phyloP scores from a whole-genome alignment of 768 basidiomycete genomes.

The Tubosaeta brunneosetosa region DNA sequence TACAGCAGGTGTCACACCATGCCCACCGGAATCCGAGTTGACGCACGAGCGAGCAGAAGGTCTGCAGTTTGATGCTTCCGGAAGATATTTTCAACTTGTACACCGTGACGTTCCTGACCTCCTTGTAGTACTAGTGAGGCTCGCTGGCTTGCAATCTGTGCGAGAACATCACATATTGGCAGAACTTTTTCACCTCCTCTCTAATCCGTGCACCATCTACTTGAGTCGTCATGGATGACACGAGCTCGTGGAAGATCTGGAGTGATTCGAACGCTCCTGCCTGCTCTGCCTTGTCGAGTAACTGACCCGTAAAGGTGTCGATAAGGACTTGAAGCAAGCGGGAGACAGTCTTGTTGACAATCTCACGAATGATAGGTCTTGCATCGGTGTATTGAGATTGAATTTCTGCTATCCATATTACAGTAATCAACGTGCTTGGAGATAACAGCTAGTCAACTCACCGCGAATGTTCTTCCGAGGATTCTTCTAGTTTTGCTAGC shows the following conservation, averaged over 20 bases:
- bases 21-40: not conserved
- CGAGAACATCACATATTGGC: not conserved
- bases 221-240: too few relatives aligned
- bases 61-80: not conserved
- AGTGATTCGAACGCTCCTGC: not conserved
- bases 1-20: too few relatives aligned
- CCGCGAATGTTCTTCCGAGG: not conserved
- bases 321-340: not conserved
- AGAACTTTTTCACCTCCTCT: not conserved
- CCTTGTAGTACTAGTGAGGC: too few relatives aligned
- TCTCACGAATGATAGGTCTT: not conserved
- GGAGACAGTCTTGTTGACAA: not conserved
- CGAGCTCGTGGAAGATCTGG: not conserved
- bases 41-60: not conserved
- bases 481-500: not conserved
- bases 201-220: not conserved
- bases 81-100: not conserved
- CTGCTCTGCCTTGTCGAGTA: not conserved
- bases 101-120: not conserved
- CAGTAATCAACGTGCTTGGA: too few relatives aligned
- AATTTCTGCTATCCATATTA: not conserved
- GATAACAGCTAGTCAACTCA: too few relatives aligned
- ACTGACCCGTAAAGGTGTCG: not conserved
- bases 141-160: too few relatives aligned
- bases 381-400: not conserved